phyloP scores from a whole-genome alignment of 306 rosid genomes.

The Albizia julibrissin region DNA sequence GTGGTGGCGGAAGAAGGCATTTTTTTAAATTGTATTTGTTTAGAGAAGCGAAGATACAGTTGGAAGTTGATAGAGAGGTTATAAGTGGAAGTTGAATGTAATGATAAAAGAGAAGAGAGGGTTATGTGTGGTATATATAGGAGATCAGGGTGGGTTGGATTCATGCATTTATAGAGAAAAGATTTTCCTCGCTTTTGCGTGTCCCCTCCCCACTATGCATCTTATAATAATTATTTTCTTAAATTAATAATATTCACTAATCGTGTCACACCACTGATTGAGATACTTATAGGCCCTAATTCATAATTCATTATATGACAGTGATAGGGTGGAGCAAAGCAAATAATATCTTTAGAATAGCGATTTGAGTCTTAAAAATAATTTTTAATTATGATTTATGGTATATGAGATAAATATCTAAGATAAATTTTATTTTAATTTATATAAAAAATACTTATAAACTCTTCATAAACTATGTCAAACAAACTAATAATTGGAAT shows the following conservation, averaged over 20 bases:
- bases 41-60: neutral
- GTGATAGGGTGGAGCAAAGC: neutral
- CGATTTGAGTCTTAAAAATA: too few relatives aligned
- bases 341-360: too few relatives aligned
- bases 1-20: constrained; percentile 57
- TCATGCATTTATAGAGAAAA: constrained; percentile 34
- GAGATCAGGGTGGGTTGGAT: constrained; percentile 37
- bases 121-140: constrained; percentile 26
- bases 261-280: neutral
- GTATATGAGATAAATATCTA: too few relatives aligned
- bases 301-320: neutral
- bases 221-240: neutral
- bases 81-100: neutral
- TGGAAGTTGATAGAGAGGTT: neutral
- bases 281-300: neutral
- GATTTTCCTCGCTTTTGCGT: too few relatives aligned
- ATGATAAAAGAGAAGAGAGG: neutral
- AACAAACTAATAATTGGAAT: too few relatives aligned
- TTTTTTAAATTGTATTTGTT: neutral
- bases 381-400: too few relatives aligned
- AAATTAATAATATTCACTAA: neutral
- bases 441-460: too few relatives aligned
- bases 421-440: too few relatives aligned
- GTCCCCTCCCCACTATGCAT: neutral
- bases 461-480: too few relatives aligned